A percentile compares a stretch with the other conserved stretches of the same genome.
Conservation (phyloP, 495 filamentous ascomycete species). For the Neurospora pannonica region DNA sequence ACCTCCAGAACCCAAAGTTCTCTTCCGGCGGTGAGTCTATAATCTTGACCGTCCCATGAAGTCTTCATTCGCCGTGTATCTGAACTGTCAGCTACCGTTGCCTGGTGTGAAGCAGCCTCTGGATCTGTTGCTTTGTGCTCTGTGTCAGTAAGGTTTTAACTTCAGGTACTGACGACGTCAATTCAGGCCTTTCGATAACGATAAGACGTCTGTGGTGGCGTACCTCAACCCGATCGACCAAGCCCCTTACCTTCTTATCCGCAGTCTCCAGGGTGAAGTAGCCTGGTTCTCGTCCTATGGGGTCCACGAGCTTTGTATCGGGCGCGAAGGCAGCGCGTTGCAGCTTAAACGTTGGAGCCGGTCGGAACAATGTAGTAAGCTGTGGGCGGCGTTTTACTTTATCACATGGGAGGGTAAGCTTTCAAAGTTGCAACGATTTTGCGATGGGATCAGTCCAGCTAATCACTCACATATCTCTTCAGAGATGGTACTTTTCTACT, state of each 20-base stretch:
- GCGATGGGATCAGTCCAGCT: neutral
- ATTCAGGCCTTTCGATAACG: conserved; percentile 40
- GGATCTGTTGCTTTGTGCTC: neutral
- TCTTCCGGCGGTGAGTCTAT: conserved; percentile 39
- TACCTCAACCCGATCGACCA: conserved; percentile 33
- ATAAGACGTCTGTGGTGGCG: conserved; percentile 38
- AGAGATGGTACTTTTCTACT: conserved; percentile 73
- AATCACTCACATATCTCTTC: neutral
- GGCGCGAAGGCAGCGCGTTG: conserved; percentile 36
- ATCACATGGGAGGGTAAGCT: conserved; percentile 46
- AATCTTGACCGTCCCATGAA: neutral
- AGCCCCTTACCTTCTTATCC: conserved; percentile 33
- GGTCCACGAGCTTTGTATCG: conserved; percentile 41
- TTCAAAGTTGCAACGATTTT: neutral
- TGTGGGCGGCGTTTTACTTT: conserved; percentile 44
- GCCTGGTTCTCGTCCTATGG: conserved; percentile 39
- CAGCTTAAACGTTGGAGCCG: conserved; percentile 41
- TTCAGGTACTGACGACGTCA: neutral
- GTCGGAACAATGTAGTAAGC: conserved; percentile 30
- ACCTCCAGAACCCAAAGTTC: conserved; percentile 34
- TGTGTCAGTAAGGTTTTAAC: neutral
- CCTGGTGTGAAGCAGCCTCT: neutral
- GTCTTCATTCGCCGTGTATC: too few relatives aligned
- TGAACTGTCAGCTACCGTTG: too few relatives aligned
- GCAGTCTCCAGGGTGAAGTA: conserved; percentile 25